Evolutionary conservation across 495 filamentous ascomycete species (phyloP).

Genomic region (Friedmanniomyces simplex): DNA sequence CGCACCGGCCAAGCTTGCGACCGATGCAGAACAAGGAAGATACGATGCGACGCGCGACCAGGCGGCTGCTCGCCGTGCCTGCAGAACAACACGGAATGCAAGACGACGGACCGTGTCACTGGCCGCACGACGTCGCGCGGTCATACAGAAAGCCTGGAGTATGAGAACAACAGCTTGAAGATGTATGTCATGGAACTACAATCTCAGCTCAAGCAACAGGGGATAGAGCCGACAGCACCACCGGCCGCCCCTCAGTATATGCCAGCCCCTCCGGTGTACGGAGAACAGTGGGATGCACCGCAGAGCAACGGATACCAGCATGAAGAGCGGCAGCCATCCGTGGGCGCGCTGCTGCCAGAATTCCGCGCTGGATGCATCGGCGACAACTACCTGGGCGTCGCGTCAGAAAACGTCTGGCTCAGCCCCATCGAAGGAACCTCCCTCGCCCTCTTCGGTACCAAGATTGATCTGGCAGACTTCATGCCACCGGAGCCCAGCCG

Average conservation of each 20-base stretch:
- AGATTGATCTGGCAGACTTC: constrained; percentile 66
- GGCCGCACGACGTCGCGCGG: constrained; percentile 69
- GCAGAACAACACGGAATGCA: constrained; percentile 59
- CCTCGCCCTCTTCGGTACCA: constrained; percentile 61
- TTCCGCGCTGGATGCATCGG: constrained; percentile 47
- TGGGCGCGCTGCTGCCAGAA: constrained; percentile 26
- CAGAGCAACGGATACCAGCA: not conserved
- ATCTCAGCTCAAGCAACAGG: constrained; percentile 29
- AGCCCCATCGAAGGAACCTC: constrained; percentile 66
- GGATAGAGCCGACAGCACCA: constrained; percentile 21
- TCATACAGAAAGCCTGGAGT: constrained; percentile 46
- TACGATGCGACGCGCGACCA: constrained; percentile 64
- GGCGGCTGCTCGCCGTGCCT: constrained; percentile 68
- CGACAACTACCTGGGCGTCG: constrained; percentile 65
- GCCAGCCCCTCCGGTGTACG: not conserved
- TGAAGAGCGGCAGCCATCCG: not conserved
- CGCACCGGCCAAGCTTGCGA: constrained; percentile 85
- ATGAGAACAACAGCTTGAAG: constrained; percentile 34
- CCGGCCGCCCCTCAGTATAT: not conserved
- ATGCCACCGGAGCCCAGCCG: constrained; percentile 54
- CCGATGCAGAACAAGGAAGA: constrained; percentile 79
- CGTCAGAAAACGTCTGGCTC: constrained; percentile 51
- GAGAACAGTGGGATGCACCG: not conserved
- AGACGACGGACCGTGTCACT: constrained; percentile 79
- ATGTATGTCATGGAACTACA: constrained; percentile 27